These are phyloP conservation scores for Mangifera indica DNA, from an alignment of 345 rosid genomes.

Conservation along the genomic window DNA sequence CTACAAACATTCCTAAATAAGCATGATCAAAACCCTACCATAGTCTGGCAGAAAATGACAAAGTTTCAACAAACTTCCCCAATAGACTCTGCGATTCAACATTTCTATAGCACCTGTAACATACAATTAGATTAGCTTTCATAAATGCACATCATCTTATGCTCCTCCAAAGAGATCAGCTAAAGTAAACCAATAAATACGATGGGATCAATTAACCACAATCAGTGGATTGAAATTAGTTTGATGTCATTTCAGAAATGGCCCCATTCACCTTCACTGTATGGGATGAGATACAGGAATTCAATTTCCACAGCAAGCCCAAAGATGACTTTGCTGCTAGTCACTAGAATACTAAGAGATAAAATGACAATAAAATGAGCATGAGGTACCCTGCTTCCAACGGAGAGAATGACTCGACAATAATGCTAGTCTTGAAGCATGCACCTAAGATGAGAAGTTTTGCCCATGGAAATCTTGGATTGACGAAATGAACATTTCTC, in stretches of 20 bases:
- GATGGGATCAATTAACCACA: not conserved
- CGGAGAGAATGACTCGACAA: constrained; percentile 71
- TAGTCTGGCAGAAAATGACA: constrained; percentile 70
- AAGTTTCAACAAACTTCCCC: constrained; percentile 61
- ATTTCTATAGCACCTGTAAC: constrained; percentile 57
- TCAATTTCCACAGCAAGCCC: not conserved
- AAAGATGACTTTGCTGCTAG: not conserved
- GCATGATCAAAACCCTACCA: constrained; percentile 47
- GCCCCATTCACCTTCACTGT: not conserved
- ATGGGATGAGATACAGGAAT: not conserved
- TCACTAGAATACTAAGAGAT: constrained; percentile 1
- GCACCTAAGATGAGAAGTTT: constrained; percentile 71
- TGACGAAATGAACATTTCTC: constrained; percentile 78
- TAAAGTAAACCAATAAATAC: not conserved
- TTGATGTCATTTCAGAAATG: constrained; percentile 1
- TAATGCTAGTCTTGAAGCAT: constrained; percentile 71
- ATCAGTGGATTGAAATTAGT: not conserved
- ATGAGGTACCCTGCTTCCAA: constrained; percentile 58
- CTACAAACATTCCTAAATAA: constrained; percentile 4
- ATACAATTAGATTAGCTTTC: constrained; percentile 23
- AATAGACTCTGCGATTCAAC: constrained; percentile 44
- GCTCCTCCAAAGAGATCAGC: not conserved
- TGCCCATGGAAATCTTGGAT: constrained; percentile 67
- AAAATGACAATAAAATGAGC: constrained; percentile 13
- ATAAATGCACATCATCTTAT: not conserved